Conservation (phyloP, 2,329 filamentous ascomycete genomes). For the Penicillium brasilianum region DNA sequence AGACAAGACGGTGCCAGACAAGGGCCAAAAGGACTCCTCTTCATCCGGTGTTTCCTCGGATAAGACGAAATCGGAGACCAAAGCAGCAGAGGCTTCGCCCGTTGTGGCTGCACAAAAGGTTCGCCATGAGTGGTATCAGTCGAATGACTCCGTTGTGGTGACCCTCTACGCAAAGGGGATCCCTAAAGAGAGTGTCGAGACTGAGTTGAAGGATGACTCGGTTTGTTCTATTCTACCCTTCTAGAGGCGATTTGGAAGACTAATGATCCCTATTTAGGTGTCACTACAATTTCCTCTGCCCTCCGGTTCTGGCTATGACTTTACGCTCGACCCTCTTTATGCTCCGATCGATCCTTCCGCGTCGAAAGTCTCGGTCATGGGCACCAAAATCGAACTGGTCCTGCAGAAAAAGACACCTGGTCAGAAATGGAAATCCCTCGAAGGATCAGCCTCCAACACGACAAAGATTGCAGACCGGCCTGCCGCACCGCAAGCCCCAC, state of each 20-base stretch:
- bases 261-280: conserved; percentile 43
- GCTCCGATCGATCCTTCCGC: conserved; percentile 65
- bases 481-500: conserved; percentile 22
- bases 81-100: conserved; percentile 3
- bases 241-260: background rate
- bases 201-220: conserved; percentile 58
- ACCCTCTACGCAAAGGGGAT: conserved; percentile 70
- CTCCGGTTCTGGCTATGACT: conserved; percentile 61
- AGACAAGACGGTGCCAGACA: background rate
- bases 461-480: conserved; percentile 30
- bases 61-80: background rate
- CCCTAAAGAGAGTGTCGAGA: conserved; percentile 59
- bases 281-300: conserved; percentile 64
- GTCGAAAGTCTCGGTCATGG: conserved; percentile 69
- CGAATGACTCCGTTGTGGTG: conserved; percentile 63
- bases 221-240: conserved; percentile 37
- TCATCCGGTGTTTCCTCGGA: conserved; percentile 10
- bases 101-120: conserved; percentile 56
- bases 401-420: conserved; percentile 70
- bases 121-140: conserved; percentile 73
- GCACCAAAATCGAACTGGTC: conserved; percentile 79
- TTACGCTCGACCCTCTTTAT: conserved; percentile 70
- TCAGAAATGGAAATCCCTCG: conserved; percentile 69
- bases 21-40: background rate
- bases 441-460: conserved; percentile 47